A percentile compares a stretch with the other conserved stretches of the same genome.
Evolutionary conservation across 164 flowering plant species (phyloP).

Genomic region (Tetrastigma voinierianum): DNA sequence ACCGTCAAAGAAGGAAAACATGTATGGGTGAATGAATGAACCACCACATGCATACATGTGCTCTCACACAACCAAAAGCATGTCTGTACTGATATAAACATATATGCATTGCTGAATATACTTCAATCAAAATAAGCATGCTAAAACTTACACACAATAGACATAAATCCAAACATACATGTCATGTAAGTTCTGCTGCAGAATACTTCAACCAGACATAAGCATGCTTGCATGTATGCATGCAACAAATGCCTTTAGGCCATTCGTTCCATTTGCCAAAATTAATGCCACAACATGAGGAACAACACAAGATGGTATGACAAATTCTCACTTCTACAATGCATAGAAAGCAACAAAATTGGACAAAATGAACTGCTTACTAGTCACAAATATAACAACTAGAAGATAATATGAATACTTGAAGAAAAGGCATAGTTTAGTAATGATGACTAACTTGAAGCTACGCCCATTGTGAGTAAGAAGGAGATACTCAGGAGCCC

Average conservation of each 20-base stretch:
- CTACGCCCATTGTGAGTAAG: conserved; percentile 92
- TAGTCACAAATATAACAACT: background rate
- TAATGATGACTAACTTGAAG: conserved; percentile 70
- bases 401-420: background rate
- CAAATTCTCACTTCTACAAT: background rate
- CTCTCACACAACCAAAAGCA: background rate
- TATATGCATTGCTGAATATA: background rate
- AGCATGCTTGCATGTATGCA: background rate
- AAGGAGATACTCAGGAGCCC: conserved; percentile 83
- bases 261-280: background rate
- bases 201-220: no score
- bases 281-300: background rate
- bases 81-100: background rate
- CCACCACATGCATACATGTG: background rate
- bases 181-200: no score
- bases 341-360: conserved; percentile 3
- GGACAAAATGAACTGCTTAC: background rate
- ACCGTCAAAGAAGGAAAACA: no score
- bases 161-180: no score
- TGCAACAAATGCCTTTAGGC: background rate
- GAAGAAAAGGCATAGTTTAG: conserved; percentile 6
- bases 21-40: no score
- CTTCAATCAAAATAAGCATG: background rate
- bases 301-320: background rate
- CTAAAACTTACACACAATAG: background rate